These are phyloP conservation scores for Leucosporidium scottii DNA, from an alignment of 768 basidiomycete species.

Conservation along the genomic window DNA sequence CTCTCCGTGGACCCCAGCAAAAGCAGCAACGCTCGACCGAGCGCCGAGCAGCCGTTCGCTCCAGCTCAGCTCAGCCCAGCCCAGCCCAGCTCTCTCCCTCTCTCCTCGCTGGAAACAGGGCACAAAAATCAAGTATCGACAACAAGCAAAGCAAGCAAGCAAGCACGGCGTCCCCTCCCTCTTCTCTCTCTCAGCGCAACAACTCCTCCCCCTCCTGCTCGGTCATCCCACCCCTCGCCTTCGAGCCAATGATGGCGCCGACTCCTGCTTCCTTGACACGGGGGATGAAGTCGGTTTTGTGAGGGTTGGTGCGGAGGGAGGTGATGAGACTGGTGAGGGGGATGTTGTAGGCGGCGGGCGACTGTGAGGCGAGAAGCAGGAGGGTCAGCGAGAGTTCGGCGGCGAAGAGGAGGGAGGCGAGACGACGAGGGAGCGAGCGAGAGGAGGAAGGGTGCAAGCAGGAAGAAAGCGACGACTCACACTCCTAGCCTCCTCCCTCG, in stretches of 20 bases:
- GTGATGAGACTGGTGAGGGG: not conserved
- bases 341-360: not conserved
- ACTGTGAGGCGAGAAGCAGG: not conserved
- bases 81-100: too few species aligned
- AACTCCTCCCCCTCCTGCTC: not conserved
- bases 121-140: too few species aligned
- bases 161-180: too few species aligned
- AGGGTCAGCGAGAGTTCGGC: not conserved
- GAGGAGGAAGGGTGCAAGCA: too few species aligned
- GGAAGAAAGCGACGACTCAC: not conserved
- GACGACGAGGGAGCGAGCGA: not conserved
- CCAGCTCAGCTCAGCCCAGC: too few species aligned
- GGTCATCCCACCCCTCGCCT: not conserved
- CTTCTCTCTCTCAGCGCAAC: too few species aligned
- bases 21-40: too few species aligned
- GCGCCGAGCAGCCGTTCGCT: too few species aligned
- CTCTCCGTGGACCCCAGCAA: not conserved
- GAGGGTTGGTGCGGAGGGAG: not conserved
- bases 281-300: not conserved
- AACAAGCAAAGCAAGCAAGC: too few species aligned
- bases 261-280: not conserved
- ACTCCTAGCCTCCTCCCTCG: constrained; percentile 61
- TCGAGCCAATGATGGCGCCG: not conserved
- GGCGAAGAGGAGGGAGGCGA: not conserved
- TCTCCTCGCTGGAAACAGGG: too few species aligned